Conservation (phyloP, 768 basidiomycete species). For the Trametes villosa region DNA sequence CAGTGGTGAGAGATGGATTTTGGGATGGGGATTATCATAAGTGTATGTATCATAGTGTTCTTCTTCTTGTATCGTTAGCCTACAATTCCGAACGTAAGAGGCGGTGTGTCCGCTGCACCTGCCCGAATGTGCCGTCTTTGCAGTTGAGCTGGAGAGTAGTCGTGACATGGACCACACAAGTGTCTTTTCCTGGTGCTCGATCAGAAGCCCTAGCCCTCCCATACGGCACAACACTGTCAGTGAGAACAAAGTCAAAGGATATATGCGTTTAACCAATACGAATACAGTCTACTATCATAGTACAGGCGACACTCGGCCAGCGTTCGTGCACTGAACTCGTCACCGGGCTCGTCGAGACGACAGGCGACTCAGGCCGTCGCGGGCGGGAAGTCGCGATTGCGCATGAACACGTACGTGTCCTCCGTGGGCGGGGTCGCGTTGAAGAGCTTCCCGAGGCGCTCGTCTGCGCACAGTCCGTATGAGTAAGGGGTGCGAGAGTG, state of each 20-base stretch:
- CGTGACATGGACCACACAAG: too few species aligned
- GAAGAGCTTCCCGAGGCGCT: slow-evolving; percentile 63
- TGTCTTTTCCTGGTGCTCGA: too few species aligned
- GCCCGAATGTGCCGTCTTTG: too few species aligned
- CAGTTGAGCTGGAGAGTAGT: too few species aligned
- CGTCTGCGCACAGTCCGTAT: slow-evolving; percentile 48
- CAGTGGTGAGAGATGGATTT: too few species aligned
- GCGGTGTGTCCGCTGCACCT: too few species aligned
- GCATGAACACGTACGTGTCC: slow-evolving; percentile 74
- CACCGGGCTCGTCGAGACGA: neutral
- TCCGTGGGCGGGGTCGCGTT: slow-evolving; percentile 72
- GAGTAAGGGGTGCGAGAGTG: neutral
- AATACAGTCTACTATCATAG: slow-evolving; percentile 10
- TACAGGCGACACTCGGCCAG: slow-evolving; percentile 4
- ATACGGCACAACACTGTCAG: neutral
- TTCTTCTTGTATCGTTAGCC: neutral
- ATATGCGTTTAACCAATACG: neutral
- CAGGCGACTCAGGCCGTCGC: neutral
- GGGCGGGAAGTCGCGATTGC: slow-evolving; percentile 23
- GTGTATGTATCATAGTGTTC: neutral
- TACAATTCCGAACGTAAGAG: too few species aligned
- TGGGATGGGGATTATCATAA: too few species aligned
- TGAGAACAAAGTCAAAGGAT: neutral
- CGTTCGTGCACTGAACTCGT: neutral
- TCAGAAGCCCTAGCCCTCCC: too few species aligned